These are phyloP conservation scores for Pichia californica DNA, from an alignment of 805 yeast genomes.

Conservation along the genomic window DNA sequence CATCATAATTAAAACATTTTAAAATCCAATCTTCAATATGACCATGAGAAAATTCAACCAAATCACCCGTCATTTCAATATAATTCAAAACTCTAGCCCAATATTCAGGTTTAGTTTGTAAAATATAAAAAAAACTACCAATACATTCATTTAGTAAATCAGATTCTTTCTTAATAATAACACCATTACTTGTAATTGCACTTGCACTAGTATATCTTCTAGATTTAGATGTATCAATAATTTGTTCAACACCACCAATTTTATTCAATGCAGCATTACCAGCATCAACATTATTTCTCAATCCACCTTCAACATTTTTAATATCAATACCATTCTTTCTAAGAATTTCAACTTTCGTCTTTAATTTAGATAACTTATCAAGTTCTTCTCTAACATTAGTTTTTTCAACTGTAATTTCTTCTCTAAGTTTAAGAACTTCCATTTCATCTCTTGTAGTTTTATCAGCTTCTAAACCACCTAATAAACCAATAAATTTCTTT, in stretches of 20 bases:
- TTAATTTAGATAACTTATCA: conserved; percentile 65
- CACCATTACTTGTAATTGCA: background rate
- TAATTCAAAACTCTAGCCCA: conserved; percentile 47
- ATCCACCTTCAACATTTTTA: conserved; percentile 50
- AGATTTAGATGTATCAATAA: conserved; percentile 41
- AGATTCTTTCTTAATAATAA: conserved; percentile 31
- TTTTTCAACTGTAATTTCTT: conserved; percentile 57
- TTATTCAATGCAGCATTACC: conserved; percentile 5
- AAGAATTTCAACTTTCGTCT: conserved; percentile 69
- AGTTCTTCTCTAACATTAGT: conserved; percentile 65
- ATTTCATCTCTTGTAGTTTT: conserved; percentile 18
- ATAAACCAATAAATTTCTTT: conserved; percentile 64
- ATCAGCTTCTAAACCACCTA: conserved; percentile 58
- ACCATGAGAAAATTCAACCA: conserved; percentile 17
- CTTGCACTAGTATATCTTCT: background rate
- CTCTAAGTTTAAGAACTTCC: conserved; percentile 6
- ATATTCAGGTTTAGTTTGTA: conserved; percentile 80
- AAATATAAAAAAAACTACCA: conserved; percentile 70
- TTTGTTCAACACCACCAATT: conserved; percentile 4
- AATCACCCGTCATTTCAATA: conserved; percentile 19
- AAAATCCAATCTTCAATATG: conserved; percentile 32
- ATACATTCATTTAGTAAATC: conserved; percentile 55
- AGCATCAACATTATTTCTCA: conserved; percentile 9
- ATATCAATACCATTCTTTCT: conserved; percentile 74
- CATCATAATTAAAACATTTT: conserved; percentile 26